Evolutionary conservation across 2,329 filamentous ascomycete species (phyloP).

Genomic region (Cladosporium phlei): DNA sequence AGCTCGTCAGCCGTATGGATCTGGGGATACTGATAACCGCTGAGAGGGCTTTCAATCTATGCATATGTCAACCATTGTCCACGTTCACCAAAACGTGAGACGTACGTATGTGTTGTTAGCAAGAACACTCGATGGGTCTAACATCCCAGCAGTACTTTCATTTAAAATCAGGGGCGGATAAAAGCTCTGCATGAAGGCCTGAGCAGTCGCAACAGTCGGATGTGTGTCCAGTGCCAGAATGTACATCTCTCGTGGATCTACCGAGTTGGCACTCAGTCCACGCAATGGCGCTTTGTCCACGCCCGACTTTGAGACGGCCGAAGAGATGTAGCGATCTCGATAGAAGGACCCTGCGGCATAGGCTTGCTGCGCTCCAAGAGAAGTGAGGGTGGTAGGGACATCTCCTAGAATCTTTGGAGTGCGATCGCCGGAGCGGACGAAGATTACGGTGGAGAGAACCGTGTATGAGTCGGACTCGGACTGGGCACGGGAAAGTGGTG

Average conservation of each 20-base stretch:
- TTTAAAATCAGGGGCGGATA: constrained; percentile 49
- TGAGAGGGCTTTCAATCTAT: constrained; percentile 44
- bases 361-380: constrained; percentile 53
- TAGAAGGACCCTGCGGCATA: constrained; percentile 48
- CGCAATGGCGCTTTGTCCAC: constrained; percentile 35
- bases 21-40: constrained; percentile 55
- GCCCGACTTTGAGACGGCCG: constrained; percentile 18
- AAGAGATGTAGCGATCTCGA: constrained; percentile 49
- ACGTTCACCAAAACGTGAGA: not conserved
- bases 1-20: constrained; percentile 41
- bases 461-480: constrained; percentile 26
- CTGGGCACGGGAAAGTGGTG: constrained; percentile 18
- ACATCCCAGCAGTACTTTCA: constrained; percentile 24
- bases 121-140: constrained; percentile 38
- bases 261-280: constrained; percentile 41
- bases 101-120: constrained; percentile 42
- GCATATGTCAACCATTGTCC: not conserved
- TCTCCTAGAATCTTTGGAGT: constrained; percentile 42
- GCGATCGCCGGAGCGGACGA: constrained; percentile 52
- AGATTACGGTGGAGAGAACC: constrained; percentile 48
- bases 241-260: constrained; percentile 45
- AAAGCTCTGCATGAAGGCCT: constrained; percentile 58
- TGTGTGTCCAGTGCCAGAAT: constrained; percentile 46
- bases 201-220: constrained; percentile 49
- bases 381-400: constrained; percentile 41